Base-by-base conservation (phyloP, 768 basidiomycete genomes). In the Boletus pseudo-olivaceus region DNA sequence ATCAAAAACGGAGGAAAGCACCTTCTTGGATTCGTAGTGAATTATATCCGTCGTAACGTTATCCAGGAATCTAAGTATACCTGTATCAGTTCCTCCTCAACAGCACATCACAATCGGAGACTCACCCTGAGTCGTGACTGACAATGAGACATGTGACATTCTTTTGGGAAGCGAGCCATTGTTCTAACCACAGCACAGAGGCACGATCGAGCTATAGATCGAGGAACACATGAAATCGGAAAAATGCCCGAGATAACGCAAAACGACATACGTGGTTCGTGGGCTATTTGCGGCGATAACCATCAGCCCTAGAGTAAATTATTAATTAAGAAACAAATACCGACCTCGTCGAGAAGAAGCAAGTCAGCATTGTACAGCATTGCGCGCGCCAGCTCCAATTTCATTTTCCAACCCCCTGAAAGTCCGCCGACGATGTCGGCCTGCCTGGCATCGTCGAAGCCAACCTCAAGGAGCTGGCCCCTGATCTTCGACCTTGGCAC, bases 401-500 rank as follows among this genome's bases (percentile, higher is more conserved):
- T 97, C 95, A 98, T 98, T 77, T 98, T 98, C 95, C 95, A 98
- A 40, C 96, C 95, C 64, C 96, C 96, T 14, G 94, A 97, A 56
- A 98, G 77, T 39, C 90, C 87, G 45, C 89, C 93, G 56, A 98
- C 94, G 48, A 82, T 75, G 62, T 96, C 90, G 38, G 81, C 74
- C 74, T 98, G 95, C 54, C 91, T 81, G 44, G 76, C 80, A 61
- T 90, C 90, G 65, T 93, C 88, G 68, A 98, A 98, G 47, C 96
- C 96, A 49, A 98, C 94, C 64, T 90, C 92, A 11, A 78, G 59
- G 7, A 98, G 81, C 68, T 93, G 91, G 23, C 80, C 81, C 52
- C 84, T 78, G 63, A 98, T 90, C 73, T 87, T 85, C 37, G 80
- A 75, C 42, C 83, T 80, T n/a, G 83, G 73, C 38, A 88, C 75